phyloP scores from a whole-genome alignment of 306 rosid species.

The Dalbergia cultrata region DNA sequence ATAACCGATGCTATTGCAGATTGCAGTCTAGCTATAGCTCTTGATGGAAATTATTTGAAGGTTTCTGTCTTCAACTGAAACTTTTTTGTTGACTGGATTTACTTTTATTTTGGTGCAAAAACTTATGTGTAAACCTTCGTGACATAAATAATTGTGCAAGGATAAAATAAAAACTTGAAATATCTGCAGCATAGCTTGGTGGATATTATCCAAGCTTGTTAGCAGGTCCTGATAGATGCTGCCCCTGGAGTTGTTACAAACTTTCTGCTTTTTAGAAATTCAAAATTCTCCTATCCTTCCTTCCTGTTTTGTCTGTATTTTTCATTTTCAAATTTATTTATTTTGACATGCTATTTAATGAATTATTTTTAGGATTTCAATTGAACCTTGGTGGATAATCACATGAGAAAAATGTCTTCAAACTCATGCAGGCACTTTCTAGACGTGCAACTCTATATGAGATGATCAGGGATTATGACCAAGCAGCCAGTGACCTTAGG shows the following conservation, averaged over 20 bases:
- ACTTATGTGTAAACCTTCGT: not conserved
- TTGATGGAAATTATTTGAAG: slow-evolving; percentile 89
- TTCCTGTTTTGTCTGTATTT: slow-evolving; percentile 33
- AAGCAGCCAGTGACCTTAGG: slow-evolving; percentile 84
- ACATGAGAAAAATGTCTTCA: slow-evolving; percentile 38
- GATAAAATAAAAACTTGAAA: not conserved
- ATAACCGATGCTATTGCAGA: slow-evolving; percentile 92
- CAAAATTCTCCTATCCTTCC: slow-evolving; percentile 22
- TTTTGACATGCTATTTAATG: not conserved
- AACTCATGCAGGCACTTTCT: slow-evolving; percentile 81
- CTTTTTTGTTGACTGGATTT: not conserved
- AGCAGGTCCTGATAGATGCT: slow-evolving; percentile 12
- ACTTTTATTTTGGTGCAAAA: slow-evolving; percentile 10
- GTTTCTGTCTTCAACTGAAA: slow-evolving; percentile 57
- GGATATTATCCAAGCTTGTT: slow-evolving; percentile 28
- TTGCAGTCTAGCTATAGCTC: slow-evolving; percentile 96
- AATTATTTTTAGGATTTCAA: slow-evolving; percentile 33
- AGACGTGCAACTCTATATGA: slow-evolving; percentile 83
- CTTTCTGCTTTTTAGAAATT: slow-evolving; percentile 18
- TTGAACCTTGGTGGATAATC: not conserved
- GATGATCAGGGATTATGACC: slow-evolving; percentile 91
- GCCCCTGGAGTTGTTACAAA: slow-evolving; percentile 14
- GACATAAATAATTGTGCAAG: not conserved
- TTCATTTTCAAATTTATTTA: slow-evolving; percentile 15
- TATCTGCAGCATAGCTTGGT: slow-evolving; percentile 23